phyloP scores from a whole-genome alignment of 371 early-diverging fungal genomes.

The Mortierella sp. region DNA sequence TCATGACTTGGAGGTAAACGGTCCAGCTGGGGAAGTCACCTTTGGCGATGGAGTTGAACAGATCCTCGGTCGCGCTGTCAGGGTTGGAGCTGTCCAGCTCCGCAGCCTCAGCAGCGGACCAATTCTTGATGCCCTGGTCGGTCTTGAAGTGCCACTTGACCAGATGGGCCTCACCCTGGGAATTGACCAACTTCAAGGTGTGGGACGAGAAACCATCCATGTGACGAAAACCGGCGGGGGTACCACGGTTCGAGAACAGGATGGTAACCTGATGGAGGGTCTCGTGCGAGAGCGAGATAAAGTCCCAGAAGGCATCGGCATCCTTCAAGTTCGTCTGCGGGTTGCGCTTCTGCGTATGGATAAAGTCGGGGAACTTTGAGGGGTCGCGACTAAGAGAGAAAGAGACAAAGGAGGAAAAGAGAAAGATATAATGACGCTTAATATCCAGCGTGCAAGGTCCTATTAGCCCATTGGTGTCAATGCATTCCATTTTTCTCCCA shows the following conservation, averaged over 20 bases:
- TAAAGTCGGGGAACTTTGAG: conserved; percentile 76
- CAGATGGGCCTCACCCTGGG: conserved; percentile 66
- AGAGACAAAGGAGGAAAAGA: background rate
- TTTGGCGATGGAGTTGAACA: conserved; percentile 71
- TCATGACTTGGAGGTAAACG: conserved; percentile 71
- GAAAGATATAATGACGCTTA: conserved; percentile 17
- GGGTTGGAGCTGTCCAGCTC: conserved; percentile 70
- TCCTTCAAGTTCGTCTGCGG: conserved; percentile 69
- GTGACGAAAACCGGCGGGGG: conserved; percentile 73
- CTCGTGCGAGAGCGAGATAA: conserved; percentile 74
- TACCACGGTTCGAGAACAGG: conserved; percentile 76
- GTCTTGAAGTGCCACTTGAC: conserved; percentile 85
- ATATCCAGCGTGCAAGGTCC: too few species aligned
- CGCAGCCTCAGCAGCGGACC: conserved; percentile 68
- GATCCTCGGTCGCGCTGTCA: conserved; percentile 72
- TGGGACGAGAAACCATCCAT: conserved; percentile 77
- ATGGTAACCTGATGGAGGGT: conserved; percentile 76
- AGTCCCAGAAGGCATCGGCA: conserved; percentile 75
- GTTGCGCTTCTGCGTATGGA: conserved; percentile 77
- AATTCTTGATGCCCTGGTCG: conserved; percentile 74
- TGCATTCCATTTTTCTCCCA: background rate
- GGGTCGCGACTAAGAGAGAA: conserved; percentile 66
- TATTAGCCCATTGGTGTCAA: too few species aligned
- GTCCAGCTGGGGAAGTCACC: conserved; percentile 76
- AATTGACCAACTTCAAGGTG: conserved; percentile 73